Conservation (phyloP, 257 asterid species). For the Thymus mandschuricus region DNA sequence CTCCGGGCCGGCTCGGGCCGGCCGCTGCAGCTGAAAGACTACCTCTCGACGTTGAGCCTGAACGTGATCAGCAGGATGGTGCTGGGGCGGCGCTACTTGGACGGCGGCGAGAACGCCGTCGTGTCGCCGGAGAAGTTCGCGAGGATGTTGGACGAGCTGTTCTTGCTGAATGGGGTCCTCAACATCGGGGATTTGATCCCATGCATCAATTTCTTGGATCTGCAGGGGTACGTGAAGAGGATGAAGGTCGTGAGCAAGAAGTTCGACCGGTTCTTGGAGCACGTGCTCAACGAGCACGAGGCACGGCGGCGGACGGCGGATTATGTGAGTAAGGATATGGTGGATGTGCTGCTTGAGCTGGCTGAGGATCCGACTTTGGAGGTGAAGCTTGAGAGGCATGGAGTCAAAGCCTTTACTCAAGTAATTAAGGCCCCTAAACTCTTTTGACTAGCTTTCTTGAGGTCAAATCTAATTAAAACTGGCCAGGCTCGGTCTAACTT, state of each 20-base stretch:
- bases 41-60: conserved; percentile 42
- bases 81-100: conserved; percentile 38
- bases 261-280: conserved; percentile 51
- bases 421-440: neutral
- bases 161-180: conserved; percentile 51
- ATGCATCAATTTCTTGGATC: conserved; percentile 46
- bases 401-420: conserved; percentile 60
- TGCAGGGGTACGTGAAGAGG: conserved; percentile 70
- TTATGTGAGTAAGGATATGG: conserved; percentile 47
- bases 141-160: conserved; percentile 55
- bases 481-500: too few species aligned
- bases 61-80: conserved; percentile 60
- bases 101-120: conserved; percentile 14
- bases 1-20: conserved; percentile 26
- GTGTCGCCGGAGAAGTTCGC: conserved; percentile 52
- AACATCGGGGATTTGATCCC: conserved; percentile 62
- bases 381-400: conserved; percentile 58
- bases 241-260: conserved; percentile 62
- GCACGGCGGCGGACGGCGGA: conserved; percentile 24
- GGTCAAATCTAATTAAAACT: too few species aligned
- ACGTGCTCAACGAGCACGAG: conserved; percentile 50
- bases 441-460: too few species aligned
- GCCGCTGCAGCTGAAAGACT: conserved; percentile 32
- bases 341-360: conserved; percentile 53
- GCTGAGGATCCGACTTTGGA: conserved; percentile 59